Evolutionary conservation across 2,329 filamentous ascomycete species (phyloP), one percentile per base, ranked within the genome.

Genomic region (Ilyonectria mors-panacis): DNA sequence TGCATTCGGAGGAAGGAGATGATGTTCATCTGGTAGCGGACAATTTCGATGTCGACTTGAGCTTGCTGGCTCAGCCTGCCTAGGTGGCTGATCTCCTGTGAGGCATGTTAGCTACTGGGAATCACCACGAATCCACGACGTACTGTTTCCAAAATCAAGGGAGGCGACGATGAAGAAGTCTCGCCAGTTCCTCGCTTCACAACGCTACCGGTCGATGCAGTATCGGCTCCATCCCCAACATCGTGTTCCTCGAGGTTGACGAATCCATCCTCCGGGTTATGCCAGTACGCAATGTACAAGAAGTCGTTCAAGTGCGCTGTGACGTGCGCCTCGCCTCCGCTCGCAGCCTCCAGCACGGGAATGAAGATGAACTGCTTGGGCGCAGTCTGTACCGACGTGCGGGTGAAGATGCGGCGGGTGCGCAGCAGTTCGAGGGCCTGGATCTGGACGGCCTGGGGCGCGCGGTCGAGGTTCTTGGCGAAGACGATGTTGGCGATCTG

Each of bases 221-320:
- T 78, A 53, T 81, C 78, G 15, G 73, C 76, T 63, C 69, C 74
- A 26, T 73, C 75, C 33, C 77, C 78, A 28, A 75, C 76, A 26
- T 79, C 77, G n/a, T 76, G 69, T 39, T 93, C 91, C 66, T 97
- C 93, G 0, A 95, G 80, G 70, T 96, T 93, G 5, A 90, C 86
- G 68, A 94, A 92, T 0, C 92, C 93, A 77, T 95, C 90, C 1
- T 88, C 85, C 0, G 87, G 85, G 64, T 91, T 87, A 75, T 98
- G 94, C 82, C 91, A 93, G 79, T 98, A 95, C 0, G 93, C 95
- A 65, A 98, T 91, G 77, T 94, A 94, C 72, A 98, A 92, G 70
- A 93, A 89, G 66, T 98, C 94, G 74, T 94, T 97, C 79, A 92
- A 77, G 72, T 94, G 87, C 35, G 80, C 81, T 23, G 84, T 86